These are phyloP conservation scores for Dactylonectria macrodidyma DNA, from an alignment of 2,329 filamentous ascomycete species.

Conservation along the genomic window DNA sequence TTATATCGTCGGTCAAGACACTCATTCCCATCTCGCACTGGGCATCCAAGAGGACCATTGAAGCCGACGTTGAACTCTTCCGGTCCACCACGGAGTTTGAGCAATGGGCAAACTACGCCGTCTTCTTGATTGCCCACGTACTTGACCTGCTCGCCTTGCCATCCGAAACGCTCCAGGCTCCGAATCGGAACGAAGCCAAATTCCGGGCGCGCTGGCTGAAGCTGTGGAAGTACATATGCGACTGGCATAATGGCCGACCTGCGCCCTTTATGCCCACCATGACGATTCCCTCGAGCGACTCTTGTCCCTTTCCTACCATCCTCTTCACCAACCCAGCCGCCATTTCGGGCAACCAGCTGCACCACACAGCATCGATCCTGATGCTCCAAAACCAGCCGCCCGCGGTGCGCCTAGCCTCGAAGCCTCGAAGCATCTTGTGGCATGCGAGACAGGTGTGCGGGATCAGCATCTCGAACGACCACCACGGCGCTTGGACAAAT, in stretches of 20 bases:
- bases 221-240: constrained; percentile 57
- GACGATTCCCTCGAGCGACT: constrained; percentile 56
- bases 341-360: constrained; percentile 68
- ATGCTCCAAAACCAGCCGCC: constrained; percentile 63
- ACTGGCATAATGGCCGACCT: constrained; percentile 57
- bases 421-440: constrained; percentile 61
- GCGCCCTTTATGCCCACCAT: constrained; percentile 55
- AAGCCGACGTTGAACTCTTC: constrained; percentile 54
- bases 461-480: constrained; percentile 66
- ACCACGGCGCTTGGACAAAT: constrained; percentile 69
- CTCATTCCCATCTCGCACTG: constrained; percentile 64
- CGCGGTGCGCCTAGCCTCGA: constrained; percentile 56
- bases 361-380: constrained; percentile 67
- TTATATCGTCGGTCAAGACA: constrained; percentile 66
- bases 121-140: constrained; percentile 63
- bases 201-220: constrained; percentile 54
- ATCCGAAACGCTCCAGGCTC: constrained; percentile 32
- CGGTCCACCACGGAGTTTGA: constrained; percentile 55
- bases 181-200: constrained; percentile 41
- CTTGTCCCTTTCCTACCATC: constrained; percentile 64
- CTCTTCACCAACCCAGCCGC: constrained; percentile 66
- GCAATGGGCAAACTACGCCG: constrained; percentile 66
- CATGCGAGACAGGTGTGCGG: constrained; percentile 67
- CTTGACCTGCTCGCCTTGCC: constrained; percentile 54
- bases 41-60: constrained; percentile 54